Base-by-base conservation (phyloP, 108 stramenopile genomes). In the Aurantiochytrium sp. region DNA sequence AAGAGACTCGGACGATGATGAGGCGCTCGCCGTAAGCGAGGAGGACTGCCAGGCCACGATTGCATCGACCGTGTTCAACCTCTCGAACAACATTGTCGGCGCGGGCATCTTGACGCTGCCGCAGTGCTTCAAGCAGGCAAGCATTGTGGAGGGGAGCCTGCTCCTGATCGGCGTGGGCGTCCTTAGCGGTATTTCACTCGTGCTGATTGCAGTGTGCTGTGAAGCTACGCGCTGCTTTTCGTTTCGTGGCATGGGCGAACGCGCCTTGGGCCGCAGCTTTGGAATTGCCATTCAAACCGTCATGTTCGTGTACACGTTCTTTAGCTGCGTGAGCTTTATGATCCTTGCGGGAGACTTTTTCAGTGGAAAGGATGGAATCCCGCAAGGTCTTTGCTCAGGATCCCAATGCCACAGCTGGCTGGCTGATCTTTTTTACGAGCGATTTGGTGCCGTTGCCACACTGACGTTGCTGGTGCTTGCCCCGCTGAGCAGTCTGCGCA, bases 301-400 rank as follows among this genome's bases (percentile, higher is more conserved):
- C 53, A 57, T 87, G 49, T 55, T 57, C 53, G 25, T 87, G 57
- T 87, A 87, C 58, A 87, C 87, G 12, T 57, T 58, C 76, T 83
- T 83, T 53, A 83, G 76, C 76, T 83, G 76, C 51, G 76, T 83
- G n/a, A 83, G 76, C 76, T 83, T 83, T 83, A 83, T 83, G 76
- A 83, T 83, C 28, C 87, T 87, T 6, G 87, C 87, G 5, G 87
- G 87, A 12, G 76, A 83, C 76, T 83, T 83, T 53, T 83, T 47
- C 76, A 83, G 76, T 45, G 76, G 76, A 55, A 47, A 23, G 2
- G 16, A 83, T 53, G 76, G 76, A 6, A 83, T 83, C 76, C 76
- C 76, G 49, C 76, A 53, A 53, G 76, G 51, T 23, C 51, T 83
- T 23, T 83, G 76, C 51, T 69, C 64, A 12, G 76, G 76, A 12